phyloP scores from a whole-genome alignment of 345 rosid genomes.

The Rubroshorea leprosula region DNA sequence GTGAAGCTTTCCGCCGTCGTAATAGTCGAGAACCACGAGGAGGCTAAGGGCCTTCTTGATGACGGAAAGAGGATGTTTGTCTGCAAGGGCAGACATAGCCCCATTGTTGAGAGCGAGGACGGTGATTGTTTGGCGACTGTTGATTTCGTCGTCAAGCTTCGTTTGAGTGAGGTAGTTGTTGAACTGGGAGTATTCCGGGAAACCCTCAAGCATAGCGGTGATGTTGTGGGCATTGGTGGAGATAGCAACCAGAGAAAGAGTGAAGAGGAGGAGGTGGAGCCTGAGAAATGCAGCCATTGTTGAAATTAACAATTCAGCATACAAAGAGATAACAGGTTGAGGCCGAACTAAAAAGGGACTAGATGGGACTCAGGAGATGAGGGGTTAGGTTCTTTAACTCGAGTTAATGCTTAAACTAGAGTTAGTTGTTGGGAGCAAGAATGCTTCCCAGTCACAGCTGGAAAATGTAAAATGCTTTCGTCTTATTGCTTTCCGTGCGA shows the following conservation, averaged over 20 bases:
- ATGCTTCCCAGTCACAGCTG: no score
- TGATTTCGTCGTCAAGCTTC: conserved; percentile 82
- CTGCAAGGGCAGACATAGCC: conserved; percentile 66
- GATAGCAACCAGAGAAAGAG: conserved; percentile 26
- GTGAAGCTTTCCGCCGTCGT: conserved; percentile 74
- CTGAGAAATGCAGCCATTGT: conserved; percentile 31
- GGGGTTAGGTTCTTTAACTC: no score
- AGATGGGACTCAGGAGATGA: no score
- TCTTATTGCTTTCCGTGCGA: no score
- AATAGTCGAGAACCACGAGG: conserved; percentile 81
- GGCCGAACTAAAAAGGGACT: no score
- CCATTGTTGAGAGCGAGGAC: conserved; percentile 70
- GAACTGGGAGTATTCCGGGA: conserved; percentile 68
- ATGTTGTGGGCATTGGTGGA: conserved; percentile 55
- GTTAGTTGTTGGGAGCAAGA: no score
- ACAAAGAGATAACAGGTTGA: no score
- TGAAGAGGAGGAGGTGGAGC: conserved; percentile 24
- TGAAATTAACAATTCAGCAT: no score
- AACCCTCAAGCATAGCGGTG: conserved; percentile 58
- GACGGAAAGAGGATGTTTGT: conserved; percentile 64
- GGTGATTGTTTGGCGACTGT: conserved; percentile 76
- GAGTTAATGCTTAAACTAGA: no score
- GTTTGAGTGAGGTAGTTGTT: conserved; percentile 68
- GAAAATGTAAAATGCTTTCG: no score
- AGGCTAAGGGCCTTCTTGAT: conserved; percentile 63